Base-by-base conservation (phyloP, 208 protist species). In the Trypanosoma avium region DNA sequence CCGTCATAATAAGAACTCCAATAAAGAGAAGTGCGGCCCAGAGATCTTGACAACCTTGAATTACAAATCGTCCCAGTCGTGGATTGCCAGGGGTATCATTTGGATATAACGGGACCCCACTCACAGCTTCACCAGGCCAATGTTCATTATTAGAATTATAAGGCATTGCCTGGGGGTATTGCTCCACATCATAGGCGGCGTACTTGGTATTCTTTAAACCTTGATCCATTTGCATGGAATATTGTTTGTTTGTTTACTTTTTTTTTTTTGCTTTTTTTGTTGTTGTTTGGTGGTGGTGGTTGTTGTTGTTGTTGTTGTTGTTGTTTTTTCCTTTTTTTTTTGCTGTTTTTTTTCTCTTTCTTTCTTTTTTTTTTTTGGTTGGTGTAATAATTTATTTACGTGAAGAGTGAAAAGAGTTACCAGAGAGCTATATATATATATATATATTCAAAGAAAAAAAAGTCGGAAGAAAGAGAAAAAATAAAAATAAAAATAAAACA, bases 1-100 rank as follows among this genome's bases (percentile, higher is more conserved):
- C 10, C 26, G 60, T 63, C 54, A 71, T 50, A 32, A 70, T 48
- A 30, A 70, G 50, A 27, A 82, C 42, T 8, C 17, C 49, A 59
- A 72, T 12, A 40, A 92, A 96, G 24, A 86, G 30, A 1, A 85
- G 52, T 35, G 75, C 80, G 6, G 86, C 86, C 84, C 86, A 92
- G 17, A 93, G 38, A 66, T 96, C 90, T n/a, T 82, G 67, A 58
- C 49, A 91, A 47, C 86, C 86, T 21, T 59, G 47, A 49, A 80
- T 75, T 13, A 77, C 76, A 54, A 95, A 95, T 30, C 84, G 84
- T 0, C 47, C 70, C 26, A 94, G 75, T 54, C 79, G 69, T 9
- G 84, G 73, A 26, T 79, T 70, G 7, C 58, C 59, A 19, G 40
- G 21, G 3, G 62, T 61, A 1, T 82, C 77, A n/a, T 79, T 68